Percentiles rank a stretch among this genome's conserved stretches.
phyloP scores from a whole-genome alignment of 805 yeast genomes.

The Sugiyamaella lignohabitans region DNA sequence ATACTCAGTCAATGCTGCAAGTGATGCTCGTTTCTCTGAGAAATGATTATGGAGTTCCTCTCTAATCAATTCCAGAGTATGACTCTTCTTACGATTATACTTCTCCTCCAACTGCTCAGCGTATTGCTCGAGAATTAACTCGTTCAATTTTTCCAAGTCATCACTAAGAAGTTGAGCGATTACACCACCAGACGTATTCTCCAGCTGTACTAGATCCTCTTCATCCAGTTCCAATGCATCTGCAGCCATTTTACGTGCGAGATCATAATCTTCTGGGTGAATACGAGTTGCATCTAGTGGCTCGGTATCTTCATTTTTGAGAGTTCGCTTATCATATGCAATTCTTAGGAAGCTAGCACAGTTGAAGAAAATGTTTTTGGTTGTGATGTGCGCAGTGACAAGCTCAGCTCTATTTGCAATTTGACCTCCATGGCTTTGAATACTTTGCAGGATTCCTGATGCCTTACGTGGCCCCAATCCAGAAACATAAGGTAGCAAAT shows the following conservation, averaged over 20 bases:
- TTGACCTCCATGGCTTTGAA: conserved; percentile 62
- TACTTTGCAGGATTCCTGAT: conserved; percentile 72
- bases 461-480: conserved; percentile 98
- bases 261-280: conserved; percentile 95
- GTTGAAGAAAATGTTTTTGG: conserved; percentile 79
- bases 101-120: conserved; percentile 77
- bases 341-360: conserved; percentile 86
- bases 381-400: conserved; percentile 69
- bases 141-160: conserved; percentile 75
- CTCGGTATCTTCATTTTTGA: conserved; percentile 52
- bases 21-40: conserved; percentile 74
- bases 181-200: conserved; percentile 58
- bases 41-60: conserved; percentile 83
- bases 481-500: conserved; percentile 66
- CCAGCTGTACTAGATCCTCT: conserved; percentile 76
- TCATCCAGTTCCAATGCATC: conserved; percentile 96
- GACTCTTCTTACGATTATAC: conserved; percentile 55
- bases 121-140: conserved; percentile 81
- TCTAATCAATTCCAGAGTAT: conserved; percentile 75
- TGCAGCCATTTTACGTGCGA: conserved; percentile 96
- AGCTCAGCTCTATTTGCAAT: conserved; percentile 69
- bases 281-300: conserved; percentile 89
- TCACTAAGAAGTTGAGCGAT: conserved; percentile 64
- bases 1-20: conserved; percentile 54
- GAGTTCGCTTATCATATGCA: conserved; percentile 56